Percentiles rank a stretch among this genome's conserved stretches.
These are phyloP conservation scores for Teratosphaeriaceae sp. DNA, from an alignment of 2,329 filamentous ascomycete species.

Conservation along the genomic window DNA sequence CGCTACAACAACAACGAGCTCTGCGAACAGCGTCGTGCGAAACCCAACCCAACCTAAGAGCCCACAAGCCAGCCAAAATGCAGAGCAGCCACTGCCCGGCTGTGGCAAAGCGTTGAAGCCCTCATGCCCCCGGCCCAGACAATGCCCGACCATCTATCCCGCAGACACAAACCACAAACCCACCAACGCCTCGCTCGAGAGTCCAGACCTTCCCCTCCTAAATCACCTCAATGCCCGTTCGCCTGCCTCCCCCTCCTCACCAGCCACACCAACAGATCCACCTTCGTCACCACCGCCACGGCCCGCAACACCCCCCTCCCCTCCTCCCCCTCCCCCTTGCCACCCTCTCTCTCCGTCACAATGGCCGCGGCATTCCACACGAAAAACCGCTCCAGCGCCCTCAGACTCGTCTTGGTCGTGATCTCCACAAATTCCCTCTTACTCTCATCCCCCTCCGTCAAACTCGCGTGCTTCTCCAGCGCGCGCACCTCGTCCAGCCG, in stretches of 20 bases:
- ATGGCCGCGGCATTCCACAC: constrained; percentile 98
- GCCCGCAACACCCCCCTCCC: constrained; percentile 57
- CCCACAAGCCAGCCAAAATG: no score
- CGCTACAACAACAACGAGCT: no score
- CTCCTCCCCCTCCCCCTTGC: constrained; percentile 43
- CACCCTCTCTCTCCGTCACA: constrained; percentile 68
- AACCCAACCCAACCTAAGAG: no score
- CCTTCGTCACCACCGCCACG: constrained; percentile 89
- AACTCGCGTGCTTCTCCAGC: constrained; percentile 62
- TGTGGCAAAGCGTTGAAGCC: no score
- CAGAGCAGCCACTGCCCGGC: no score
- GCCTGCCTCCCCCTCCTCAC: constrained; percentile 54
- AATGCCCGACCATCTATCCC: no score
- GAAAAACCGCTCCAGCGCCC: constrained; percentile 82
- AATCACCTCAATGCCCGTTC: no score
- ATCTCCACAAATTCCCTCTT: constrained; percentile 80
- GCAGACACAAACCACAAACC: no score
- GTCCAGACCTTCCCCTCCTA: no score
- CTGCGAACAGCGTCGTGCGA: no score
- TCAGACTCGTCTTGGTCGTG: constrained; percentile 79
- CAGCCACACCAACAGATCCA: constrained; percentile 89
- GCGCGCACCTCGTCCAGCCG: constrained; percentile 83
- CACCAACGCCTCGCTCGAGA: no score
- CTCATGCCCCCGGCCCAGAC: no score
- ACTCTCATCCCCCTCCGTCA: constrained; percentile 35